Evolutionary conservation across 2,329 filamentous ascomycete genomes (phyloP).

Genomic region (Didymella pinodella): DNA sequence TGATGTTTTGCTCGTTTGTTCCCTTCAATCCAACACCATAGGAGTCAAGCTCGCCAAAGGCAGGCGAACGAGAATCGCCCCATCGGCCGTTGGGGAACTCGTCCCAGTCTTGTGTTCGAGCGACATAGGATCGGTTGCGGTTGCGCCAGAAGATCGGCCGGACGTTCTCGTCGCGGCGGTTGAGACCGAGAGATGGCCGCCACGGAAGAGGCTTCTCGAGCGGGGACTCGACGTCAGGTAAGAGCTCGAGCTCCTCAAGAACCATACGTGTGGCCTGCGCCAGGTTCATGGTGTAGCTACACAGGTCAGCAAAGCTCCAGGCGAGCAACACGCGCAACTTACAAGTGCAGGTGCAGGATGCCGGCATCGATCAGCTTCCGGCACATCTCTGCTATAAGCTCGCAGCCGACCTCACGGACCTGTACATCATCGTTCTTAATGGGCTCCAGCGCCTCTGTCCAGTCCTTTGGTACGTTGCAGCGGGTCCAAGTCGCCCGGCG

Average conservation of each 20-base stretch:
- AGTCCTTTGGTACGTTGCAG: slow-evolving; percentile 80
- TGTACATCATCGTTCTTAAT: slow-evolving; percentile 97
- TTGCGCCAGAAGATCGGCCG: slow-evolving; percentile 99
- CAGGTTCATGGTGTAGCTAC: slow-evolving; percentile 94
- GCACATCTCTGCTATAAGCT: slow-evolving; percentile 88
- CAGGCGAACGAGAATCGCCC: slow-evolving; percentile 95
- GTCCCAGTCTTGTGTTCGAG: slow-evolving; percentile 97
- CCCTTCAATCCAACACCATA: slow-evolving; percentile 95
- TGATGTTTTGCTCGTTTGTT: slow-evolving; percentile 93
- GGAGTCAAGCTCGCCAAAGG: slow-evolving; percentile 92
- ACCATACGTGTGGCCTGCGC: slow-evolving; percentile 94
- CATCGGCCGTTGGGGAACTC: slow-evolving; percentile 98
- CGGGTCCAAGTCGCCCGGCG: slow-evolving; percentile 91
- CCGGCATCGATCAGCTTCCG: slow-evolving; percentile 82
- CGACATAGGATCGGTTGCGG: slow-evolving; percentile 92
- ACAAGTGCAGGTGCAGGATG: slow-evolving; percentile 89
- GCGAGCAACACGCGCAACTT: slow-evolving; percentile 36
- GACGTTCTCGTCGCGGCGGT: slow-evolving; percentile 90
- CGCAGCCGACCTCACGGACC: slow-evolving; percentile 88
- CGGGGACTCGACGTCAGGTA: slow-evolving; percentile 78
- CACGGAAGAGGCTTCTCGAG: slow-evolving; percentile 92
- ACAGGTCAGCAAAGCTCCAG: slow-evolving; percentile 15
- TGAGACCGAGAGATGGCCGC: slow-evolving; percentile 91
- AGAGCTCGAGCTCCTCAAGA: slow-evolving; percentile 84
- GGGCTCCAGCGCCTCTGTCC: slow-evolving; percentile 83